Conservation (phyloP, 1,284 basidiomycete genomes). For the Cryptococcus jaspeensis region DNA sequence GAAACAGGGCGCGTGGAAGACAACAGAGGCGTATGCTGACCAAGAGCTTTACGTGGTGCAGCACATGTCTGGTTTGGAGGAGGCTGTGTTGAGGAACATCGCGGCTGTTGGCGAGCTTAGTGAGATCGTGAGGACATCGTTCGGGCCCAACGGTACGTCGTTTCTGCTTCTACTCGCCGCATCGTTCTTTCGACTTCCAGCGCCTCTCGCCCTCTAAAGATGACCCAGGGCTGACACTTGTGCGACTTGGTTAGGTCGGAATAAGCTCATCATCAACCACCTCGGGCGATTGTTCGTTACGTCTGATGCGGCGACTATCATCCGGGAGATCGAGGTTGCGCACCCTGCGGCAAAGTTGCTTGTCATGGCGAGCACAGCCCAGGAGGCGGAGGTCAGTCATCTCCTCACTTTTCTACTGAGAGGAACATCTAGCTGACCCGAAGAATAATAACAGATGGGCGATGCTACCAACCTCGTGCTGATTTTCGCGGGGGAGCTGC, state of each 20-base stretch:
- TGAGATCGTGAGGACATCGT: conserved; percentile 92
- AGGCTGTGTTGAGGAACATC: conserved; percentile 92
- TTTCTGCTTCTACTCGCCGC: conserved; percentile 9
- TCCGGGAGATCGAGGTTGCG: conserved; percentile 62
- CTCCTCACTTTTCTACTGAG: neutral
- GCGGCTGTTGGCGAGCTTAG: conserved; percentile 91
- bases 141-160: conserved; percentile 85
- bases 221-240: neutral
- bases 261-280: conserved; percentile 96
- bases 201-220: too few species aligned
- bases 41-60: conserved; percentile 44
- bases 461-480: conserved; percentile 95
- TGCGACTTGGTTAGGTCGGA: conserved; percentile 63
- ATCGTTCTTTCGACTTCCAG: neutral
- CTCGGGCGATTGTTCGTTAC: conserved; percentile 94
- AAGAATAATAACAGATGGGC: conserved; percentile 66
- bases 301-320: conserved; percentile 98
- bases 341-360: conserved; percentile 89
- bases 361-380: conserved; percentile 96
- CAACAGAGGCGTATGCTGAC: neutral
- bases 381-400: conserved; percentile 79
- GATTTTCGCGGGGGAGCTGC: conserved; percentile 91
- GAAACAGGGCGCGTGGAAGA: neutral
- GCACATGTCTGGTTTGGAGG: conserved; percentile 87
- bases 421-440: neutral